Evolutionary conservation across 768 basidiomycete genomes (phyloP), one percentile per base, ranked within the genome.

Genomic region (Tubosaeta sp.): DNA sequence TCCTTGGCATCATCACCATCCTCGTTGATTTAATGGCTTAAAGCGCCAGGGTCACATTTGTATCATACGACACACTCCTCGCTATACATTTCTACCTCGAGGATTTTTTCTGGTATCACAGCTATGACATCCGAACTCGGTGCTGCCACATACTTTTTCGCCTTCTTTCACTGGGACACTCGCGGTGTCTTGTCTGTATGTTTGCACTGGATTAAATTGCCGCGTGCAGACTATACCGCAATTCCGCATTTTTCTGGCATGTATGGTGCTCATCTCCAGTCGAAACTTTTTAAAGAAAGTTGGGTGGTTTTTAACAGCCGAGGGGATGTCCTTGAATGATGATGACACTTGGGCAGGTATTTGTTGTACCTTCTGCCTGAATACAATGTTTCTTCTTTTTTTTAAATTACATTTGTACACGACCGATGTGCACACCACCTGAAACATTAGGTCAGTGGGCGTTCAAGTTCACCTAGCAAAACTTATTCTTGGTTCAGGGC

Each of bases 1-100:
- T 93, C 35, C 82, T 95, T 41, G 93, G 93, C 32, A 90, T 95
- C 50, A 79, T 92, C 51, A 94, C 90, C 18, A 94, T 95, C 61
- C 74, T 93, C 40, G 90, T 95, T 30, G 92, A 94, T 71, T 69
- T 93, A 41, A 77, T 80, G 76, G 76, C 79, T n/a, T 77, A 63
- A 52, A n/a, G 30, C 41, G 34, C 18, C 22, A 14, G 24, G 18
- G n/a, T 41, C 49, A 30, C 43, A 42, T 48, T 47, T 57, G 57
- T 53, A 57, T 52, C 36, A 49, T 55, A 45, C 39, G 47, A 25
- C 42, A 43, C 34, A 10, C 22, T 39, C 30, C n/a, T 52, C 40
- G 42, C 25, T 46, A 34, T 35, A 29, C 19, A 11, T 51, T 49
- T 8, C 39, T 36, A 25, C 47, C 30, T 49, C 41, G 49, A 53